Percentiles rank a stretch among this genome's conserved stretches.
Conservation (phyloP, 306 rosid species). For the Begonia fuchsioides region DNA sequence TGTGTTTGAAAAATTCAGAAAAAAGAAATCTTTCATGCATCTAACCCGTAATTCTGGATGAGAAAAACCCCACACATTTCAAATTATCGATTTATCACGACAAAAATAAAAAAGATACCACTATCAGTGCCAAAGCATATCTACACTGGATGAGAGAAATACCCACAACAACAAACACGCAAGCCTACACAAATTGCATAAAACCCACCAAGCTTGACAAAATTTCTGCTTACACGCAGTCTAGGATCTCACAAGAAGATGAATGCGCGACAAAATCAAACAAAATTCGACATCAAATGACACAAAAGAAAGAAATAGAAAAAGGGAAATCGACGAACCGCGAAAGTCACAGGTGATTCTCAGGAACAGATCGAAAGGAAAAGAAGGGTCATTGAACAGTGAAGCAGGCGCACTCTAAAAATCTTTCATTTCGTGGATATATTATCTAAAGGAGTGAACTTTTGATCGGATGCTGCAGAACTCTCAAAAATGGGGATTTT, state of each 20-base stretch:
- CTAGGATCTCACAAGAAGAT: background rate
- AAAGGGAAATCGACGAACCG: conserved; percentile 8
- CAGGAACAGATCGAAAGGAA: conserved; percentile 39
- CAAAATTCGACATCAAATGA: too few relatives aligned
- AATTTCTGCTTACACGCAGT: background rate
- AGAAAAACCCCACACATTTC: too few relatives aligned
- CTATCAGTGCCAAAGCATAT: conserved; percentile 1
- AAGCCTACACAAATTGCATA: background rate
- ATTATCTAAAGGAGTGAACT: conserved; percentile 9
- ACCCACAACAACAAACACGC: background rate
- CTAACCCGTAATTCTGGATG: too few relatives aligned
- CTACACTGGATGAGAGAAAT: background rate
- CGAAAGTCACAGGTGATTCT: conserved; percentile 24
- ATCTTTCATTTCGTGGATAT: conserved; percentile 12
- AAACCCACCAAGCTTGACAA: background rate
- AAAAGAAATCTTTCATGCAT: background rate
- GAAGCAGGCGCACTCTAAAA: conserved; percentile 8
- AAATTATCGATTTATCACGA: background rate
- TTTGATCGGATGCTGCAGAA: conserved; percentile 18
- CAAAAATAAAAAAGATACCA: conserved; percentile 2
- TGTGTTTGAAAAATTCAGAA: background rate
- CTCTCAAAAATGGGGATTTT: conserved; percentile 23
- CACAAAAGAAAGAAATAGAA: background rate
- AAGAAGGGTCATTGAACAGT: conserved; percentile 27
- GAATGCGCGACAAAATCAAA: background rate